Percentiles rank a stretch among this genome's conserved stretches.
These are phyloP conservation scores for Ceratobasidium sp. DNA, from an alignment of 1,284 basidiomycete genomes.

Conservation along the genomic window DNA sequence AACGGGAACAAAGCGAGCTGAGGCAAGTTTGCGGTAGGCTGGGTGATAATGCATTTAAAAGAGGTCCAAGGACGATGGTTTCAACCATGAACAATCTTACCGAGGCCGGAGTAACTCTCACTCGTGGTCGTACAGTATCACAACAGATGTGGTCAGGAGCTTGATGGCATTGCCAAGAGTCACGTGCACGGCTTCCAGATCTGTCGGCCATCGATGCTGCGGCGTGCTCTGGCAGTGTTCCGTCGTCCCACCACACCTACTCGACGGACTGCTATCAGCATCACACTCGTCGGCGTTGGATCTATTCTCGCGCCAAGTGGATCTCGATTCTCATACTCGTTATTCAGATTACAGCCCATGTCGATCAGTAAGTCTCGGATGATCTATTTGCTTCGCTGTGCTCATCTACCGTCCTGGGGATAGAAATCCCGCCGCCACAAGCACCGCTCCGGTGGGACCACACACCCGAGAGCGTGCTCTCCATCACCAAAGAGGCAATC, in stretches of 20 bases:
- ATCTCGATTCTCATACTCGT: slow-evolving; percentile 6
- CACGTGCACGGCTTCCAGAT: slow-evolving; percentile 8
- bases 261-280: slow-evolving; percentile 13
- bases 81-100: no score
- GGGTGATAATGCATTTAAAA: no score
- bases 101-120: no score
- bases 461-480: slow-evolving; percentile 65
- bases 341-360: slow-evolving; percentile 21
- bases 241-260: background rate
- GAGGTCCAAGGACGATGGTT: no score
- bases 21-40: no score
- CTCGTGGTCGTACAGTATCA: no score
- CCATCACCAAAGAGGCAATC: slow-evolving; percentile 67
- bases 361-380: background rate
- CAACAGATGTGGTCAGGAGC: no score
- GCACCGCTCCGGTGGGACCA: slow-evolving; percentile 73
- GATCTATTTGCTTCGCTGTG: background rate
- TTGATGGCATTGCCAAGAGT: background rate
- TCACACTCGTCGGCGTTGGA: slow-evolving; percentile 26
- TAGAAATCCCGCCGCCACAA: slow-evolving; percentile 61
- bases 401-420: background rate
- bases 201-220: slow-evolving; percentile 13
- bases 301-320: slow-evolving; percentile 1
- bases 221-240: slow-evolving; percentile 26
- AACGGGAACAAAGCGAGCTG: no score